phyloP scores from a whole-genome alignment of 2,329 filamentous ascomycete genomes.

The Epichloe coenophiala region DNA sequence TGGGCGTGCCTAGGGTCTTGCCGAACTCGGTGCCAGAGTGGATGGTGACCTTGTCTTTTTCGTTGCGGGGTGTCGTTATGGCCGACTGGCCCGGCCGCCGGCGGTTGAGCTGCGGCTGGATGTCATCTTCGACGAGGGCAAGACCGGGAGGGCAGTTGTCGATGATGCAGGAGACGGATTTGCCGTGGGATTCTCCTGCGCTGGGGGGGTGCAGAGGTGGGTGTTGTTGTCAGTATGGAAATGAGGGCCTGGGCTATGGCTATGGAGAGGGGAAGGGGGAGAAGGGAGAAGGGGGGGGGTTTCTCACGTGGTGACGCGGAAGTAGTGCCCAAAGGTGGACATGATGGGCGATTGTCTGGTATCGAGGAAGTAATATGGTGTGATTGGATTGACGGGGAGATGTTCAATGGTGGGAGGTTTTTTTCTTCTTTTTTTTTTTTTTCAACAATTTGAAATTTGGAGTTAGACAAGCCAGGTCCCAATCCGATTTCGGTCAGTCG shows the following conservation, averaged over 20 bases:
- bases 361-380: not conserved
- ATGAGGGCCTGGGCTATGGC: too few species aligned
- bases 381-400: not conserved
- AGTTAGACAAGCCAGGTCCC: not conserved
- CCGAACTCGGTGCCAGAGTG: slow-evolving; percentile 89
- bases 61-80: slow-evolving; percentile 83
- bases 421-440: not conserved
- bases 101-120: slow-evolving; percentile 89
- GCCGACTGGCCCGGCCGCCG: slow-evolving; percentile 78
- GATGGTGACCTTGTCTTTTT: slow-evolving; percentile 84
- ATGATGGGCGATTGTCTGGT: slow-evolving; percentile 28
- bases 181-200: slow-evolving; percentile 64
- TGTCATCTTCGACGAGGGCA: slow-evolving; percentile 69
- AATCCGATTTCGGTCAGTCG: not conserved
- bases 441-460: too few species aligned
- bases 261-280: not conserved
- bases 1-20: slow-evolving; percentile 79
- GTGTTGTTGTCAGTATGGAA: not conserved
- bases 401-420: not conserved
- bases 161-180: slow-evolving; percentile 86
- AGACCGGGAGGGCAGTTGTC: slow-evolving; percentile 85
- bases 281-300: too few species aligned
- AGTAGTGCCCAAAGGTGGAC: slow-evolving; percentile 79
- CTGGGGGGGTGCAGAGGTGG: slow-evolving; percentile 13
- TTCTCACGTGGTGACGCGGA: slow-evolving; percentile 65